A percentile compares a stretch with the other conserved stretches of the same genome.
These are phyloP conservation scores for Spongispora temasekensis DNA, from an alignment of 1,284 basidiomycete species.

Conservation along the genomic window DNA sequence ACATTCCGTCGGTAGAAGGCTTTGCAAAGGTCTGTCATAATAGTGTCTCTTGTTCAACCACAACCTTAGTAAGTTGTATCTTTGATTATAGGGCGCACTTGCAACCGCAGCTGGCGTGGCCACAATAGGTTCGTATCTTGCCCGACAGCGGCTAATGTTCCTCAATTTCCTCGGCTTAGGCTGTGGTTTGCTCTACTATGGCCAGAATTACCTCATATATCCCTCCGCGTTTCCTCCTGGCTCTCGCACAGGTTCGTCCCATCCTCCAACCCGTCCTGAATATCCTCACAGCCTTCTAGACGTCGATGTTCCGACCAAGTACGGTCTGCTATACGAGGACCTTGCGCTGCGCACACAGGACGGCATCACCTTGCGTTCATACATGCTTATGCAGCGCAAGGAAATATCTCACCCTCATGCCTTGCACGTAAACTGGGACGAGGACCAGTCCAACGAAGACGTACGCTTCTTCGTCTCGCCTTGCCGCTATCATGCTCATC, in stretches of 20 bases:
- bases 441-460: slow-evolving; percentile 47
- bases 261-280: background rate
- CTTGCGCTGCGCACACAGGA: slow-evolving; percentile 68
- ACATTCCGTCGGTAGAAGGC: slow-evolving; percentile 58
- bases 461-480: slow-evolving; percentile 32
- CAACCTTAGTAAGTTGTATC: too few relatives aligned
- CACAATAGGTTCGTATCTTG: slow-evolving; percentile 55
- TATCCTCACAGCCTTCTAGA: slow-evolving; percentile 41
- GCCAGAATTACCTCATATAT: slow-evolving; percentile 87
- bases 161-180: slow-evolving; percentile 40
- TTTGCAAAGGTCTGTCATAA: slow-evolving; percentile 57
- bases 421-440: slow-evolving; percentile 32
- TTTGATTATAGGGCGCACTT: slow-evolving; percentile 55
- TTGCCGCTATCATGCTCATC: background rate
- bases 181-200: slow-evolving; percentile 78
- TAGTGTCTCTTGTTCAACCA: too few relatives aligned
- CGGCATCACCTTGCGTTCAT: slow-evolving; percentile 58
- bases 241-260: slow-evolving; percentile 65
- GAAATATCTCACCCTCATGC: slow-evolving; percentile 33
- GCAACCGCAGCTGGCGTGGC: slow-evolving; percentile 68
- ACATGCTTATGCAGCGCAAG: slow-evolving; percentile 56
- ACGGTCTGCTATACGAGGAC: slow-evolving; percentile 73
- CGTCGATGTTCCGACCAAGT: slow-evolving; percentile 71
- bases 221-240: slow-evolving; percentile 85
- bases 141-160: background rate